Evolutionary conservation across 2,329 filamentous ascomycete species (phyloP).

Genomic region (Arthrobotrys sphaeroides): DNA sequence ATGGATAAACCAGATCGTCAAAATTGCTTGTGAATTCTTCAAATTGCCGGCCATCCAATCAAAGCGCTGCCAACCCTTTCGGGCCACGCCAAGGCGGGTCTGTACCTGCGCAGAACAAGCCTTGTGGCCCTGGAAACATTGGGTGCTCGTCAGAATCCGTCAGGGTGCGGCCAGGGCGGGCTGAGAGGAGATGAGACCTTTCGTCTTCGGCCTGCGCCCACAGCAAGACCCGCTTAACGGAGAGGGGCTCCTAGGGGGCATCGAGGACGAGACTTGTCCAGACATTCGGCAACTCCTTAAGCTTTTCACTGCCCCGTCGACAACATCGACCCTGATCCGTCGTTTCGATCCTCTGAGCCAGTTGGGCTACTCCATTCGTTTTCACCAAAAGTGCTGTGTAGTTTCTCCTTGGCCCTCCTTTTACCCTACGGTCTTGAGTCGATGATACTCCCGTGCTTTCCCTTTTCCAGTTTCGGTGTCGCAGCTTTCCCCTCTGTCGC

Average conservation of each 20-base stretch:
- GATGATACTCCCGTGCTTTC: conserved; percentile 23
- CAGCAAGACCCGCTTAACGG: conserved; percentile 4
- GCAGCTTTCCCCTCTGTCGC: conserved; percentile 36
- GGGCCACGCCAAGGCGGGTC: conserved; percentile 2
- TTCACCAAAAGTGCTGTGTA: not conserved
- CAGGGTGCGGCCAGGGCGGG: not conserved
- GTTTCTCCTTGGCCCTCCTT: not conserved
- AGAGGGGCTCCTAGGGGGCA: not conserved
- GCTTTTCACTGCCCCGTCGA: conserved; percentile 29
- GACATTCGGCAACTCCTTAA: conserved; percentile 25
- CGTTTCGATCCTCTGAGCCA: conserved; percentile 4
- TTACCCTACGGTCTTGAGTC: not conserved
- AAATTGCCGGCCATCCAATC: conserved; percentile 1
- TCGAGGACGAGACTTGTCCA: conserved; percentile 13
- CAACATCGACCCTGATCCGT: not conserved
- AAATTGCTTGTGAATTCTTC: not conserved
- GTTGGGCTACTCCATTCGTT: not conserved
- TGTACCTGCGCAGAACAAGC: conserved; percentile 1
- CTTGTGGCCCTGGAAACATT: not conserved
- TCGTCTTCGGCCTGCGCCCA: not conserved
- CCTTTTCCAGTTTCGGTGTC: conserved; percentile 30
- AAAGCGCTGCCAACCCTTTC: conserved; percentile 4
- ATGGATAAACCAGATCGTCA: not conserved
- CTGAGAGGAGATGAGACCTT: conserved; percentile 16
- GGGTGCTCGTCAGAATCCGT: too few species aligned